Evolutionary conservation across 108 stramenopile species (phyloP), one percentile per base, ranked within the genome.

Genomic region (Nitzschia sp.): DNA sequence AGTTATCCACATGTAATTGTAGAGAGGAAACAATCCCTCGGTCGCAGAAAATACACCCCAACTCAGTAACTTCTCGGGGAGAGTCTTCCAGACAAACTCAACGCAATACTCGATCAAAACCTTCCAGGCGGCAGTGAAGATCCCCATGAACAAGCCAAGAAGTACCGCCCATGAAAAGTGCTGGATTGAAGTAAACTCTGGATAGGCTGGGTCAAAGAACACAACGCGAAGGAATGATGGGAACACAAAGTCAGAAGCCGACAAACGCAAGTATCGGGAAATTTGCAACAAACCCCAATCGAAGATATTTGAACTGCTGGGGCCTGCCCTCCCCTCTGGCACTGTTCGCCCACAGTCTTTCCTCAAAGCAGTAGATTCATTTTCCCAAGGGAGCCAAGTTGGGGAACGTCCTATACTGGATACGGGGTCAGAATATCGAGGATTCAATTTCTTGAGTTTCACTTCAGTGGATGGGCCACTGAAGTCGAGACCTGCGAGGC

Each of bases 1-100:
- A 44, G 66, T 68, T 44, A 85, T 85, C 84, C 84, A 85, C 79
- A 85, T 82, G 59, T 85, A 85, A 41, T 85, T 80, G 44, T 80
- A 81, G 11, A 85, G 41, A 6, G 84, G 84, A 63, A 85, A 82
- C 6, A 34, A 26, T 25, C 84, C 84, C 57, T 77, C 64, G 12
- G 77, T 15, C 10, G 72, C 80, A 8, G 84, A 79, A 64, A 85
- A 85, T 39, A 82, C 29, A 11, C 79, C 79, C 72, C 67, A 65
- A 22, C 71, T 39, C 14, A 85, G 15, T n/a, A 85, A 55, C 17
- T 19, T 48, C 44, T 66, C 65, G 14, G 84, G 84, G 3, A 82
- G 8, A 17, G 59, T 76, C 44, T 69, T 63, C 84, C 84, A 85
- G 8, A 81, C 71, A 51, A 80, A 77, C 17, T 80, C 79, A 37